Evolutionary conservation across 345 rosid species (phyloP).

Genomic region (Linum tenue): DNA sequence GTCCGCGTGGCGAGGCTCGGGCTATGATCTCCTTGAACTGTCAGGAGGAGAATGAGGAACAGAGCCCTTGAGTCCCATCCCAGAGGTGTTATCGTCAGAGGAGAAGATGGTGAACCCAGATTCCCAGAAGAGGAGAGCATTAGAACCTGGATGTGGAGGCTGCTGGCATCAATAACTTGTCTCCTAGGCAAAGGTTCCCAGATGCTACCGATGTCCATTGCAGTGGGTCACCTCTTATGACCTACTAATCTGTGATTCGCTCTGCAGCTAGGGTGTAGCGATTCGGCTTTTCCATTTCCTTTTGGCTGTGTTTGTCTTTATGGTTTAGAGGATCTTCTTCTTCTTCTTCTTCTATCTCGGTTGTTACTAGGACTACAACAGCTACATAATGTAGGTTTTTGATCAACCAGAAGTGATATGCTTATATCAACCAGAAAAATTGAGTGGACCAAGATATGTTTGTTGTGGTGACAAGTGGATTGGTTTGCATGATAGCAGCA

Average conservation of each 20-base stretch:
- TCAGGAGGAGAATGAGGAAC: conserved; percentile 29
- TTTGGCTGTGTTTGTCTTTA: too few relatives aligned
- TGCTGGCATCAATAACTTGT: conserved; percentile 52
- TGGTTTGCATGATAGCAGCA: too few relatives aligned
- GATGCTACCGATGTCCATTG: conserved; percentile 86
- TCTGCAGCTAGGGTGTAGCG: too few relatives aligned
- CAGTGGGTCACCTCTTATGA: conserved; percentile 85
- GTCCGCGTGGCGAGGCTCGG: conserved; percentile 65
- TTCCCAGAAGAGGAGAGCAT: conserved; percentile 65
- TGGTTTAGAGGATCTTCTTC: too few relatives aligned
- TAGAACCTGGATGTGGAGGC: conserved; percentile 64
- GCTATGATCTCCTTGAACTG: conserved; percentile 34
- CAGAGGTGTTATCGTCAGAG: conserved; percentile 15
- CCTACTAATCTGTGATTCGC: conserved; percentile 32
- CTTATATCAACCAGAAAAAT: too few relatives aligned
- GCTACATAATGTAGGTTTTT: too few relatives aligned
- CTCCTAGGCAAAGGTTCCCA: conserved; percentile 79
- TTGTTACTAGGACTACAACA: too few relatives aligned
- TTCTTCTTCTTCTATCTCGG: too few relatives aligned
- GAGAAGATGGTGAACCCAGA: conserved; percentile 46
- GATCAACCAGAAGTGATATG: too few relatives aligned
- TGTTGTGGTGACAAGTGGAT: too few relatives aligned
- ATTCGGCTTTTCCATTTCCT: too few relatives aligned
- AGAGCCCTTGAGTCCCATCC: not conserved
- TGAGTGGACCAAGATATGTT: too few relatives aligned